phyloP scores from a whole-genome alignment of 495 filamentous ascomycete genomes.

The Hapsidospora chrysogenum region DNA sequence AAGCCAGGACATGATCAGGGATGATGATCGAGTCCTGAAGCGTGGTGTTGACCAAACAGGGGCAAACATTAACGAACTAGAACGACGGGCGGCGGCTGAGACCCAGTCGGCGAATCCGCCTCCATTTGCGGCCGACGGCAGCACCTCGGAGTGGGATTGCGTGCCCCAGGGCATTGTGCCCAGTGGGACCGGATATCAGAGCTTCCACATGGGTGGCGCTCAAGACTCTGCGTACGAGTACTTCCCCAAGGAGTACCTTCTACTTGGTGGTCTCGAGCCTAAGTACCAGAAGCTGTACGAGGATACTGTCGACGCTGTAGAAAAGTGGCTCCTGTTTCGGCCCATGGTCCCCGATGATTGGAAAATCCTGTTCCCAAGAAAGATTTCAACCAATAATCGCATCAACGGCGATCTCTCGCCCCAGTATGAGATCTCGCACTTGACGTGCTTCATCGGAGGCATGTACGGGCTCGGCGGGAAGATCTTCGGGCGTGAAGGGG shows the following conservation, averaged over 20 bases:
- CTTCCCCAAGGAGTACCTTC: slow-evolving; percentile 64
- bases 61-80: background rate
- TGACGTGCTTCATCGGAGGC: slow-evolving; percentile 82
- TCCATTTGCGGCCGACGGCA: slow-evolving; percentile 6
- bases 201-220: slow-evolving; percentile 53
- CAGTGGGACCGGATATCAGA: slow-evolving; percentile 15
- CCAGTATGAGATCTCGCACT: slow-evolving; percentile 51
- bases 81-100: no score
- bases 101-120: background rate
- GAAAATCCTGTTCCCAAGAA: slow-evolving; percentile 61
- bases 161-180: slow-evolving; percentile 32
- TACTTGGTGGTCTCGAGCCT: slow-evolving; percentile 66
- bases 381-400: slow-evolving; percentile 18
- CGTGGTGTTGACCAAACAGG: background rate
- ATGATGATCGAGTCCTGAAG: background rate
- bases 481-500: slow-evolving; percentile 60
- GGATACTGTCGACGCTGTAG: slow-evolving; percentile 48
- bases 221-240: slow-evolving; percentile 94
- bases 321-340: slow-evolving; percentile 64
- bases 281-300: slow-evolving; percentile 78
- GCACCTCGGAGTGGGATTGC: slow-evolving; percentile 27
- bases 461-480: slow-evolving; percentile 88
- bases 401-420: slow-evolving; percentile 22
- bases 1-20: background rate
- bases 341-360: slow-evolving; percentile 64